A percentile compares a stretch with the other conserved stretches of the same genome.
phyloP scores from a whole-genome alignment of 2,329 filamentous ascomycete species.

The Cladosporium sphaerospermum region DNA sequence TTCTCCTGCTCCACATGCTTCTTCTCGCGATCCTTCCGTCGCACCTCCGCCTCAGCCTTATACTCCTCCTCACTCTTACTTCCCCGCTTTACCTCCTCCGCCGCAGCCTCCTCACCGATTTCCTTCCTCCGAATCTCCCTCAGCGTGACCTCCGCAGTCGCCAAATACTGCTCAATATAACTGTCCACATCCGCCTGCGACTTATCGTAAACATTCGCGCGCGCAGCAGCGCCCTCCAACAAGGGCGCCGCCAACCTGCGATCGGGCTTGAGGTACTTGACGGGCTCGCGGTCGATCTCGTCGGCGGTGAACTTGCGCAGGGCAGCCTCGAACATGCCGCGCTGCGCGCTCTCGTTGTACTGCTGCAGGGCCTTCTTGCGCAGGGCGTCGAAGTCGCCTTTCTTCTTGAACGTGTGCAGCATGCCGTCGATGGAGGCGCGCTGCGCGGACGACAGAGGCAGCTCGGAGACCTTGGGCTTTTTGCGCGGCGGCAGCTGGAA shows the following conservation, averaged over 20 bases:
- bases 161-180: slow-evolving; percentile 59
- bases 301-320: slow-evolving; percentile 54
- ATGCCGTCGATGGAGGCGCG: slow-evolving; percentile 67
- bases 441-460: slow-evolving; percentile 68
- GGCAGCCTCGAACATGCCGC: slow-evolving; percentile 30
- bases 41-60: slow-evolving; percentile 57
- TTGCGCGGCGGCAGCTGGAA: slow-evolving; percentile 36
- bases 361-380: slow-evolving; percentile 72
- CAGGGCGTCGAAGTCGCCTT: slow-evolving; percentile 72
- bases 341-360: slow-evolving; percentile 52
- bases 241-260: slow-evolving; percentile 67
- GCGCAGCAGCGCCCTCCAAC: slow-evolving; percentile 71
- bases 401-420: slow-evolving; percentile 79
- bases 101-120: slow-evolving; percentile 63
- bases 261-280: slow-evolving; percentile 63
- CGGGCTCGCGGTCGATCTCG: slow-evolving; percentile 68
- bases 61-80: slow-evolving; percentile 70
- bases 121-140: slow-evolving; percentile 61
- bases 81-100: slow-evolving; percentile 58
- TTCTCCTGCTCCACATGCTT: slow-evolving; percentile 55
- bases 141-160: slow-evolving; percentile 62
- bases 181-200: slow-evolving; percentile 62
- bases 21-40: slow-evolving; percentile 55
- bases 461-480: slow-evolving; percentile 67
- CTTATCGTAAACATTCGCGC: slow-evolving; percentile 67